phyloP scores from a whole-genome alignment of 768 basidiomycete genomes.

The Piloderma croceum region DNA sequence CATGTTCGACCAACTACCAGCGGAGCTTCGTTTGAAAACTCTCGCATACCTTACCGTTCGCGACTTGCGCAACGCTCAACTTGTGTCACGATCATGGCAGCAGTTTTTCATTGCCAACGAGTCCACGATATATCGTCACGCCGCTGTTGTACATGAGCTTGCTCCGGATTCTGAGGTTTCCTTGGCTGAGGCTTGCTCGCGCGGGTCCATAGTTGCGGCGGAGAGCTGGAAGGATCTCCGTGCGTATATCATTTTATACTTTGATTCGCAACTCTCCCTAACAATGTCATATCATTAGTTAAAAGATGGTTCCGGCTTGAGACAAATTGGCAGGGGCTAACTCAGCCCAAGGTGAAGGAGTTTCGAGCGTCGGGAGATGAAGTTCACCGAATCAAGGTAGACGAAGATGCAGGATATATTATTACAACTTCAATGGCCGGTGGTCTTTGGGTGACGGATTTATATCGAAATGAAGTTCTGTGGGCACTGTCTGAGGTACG shows the following conservation, averaged over 20 bases:
- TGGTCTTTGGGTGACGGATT: slow-evolving; percentile 54
- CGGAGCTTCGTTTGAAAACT: slow-evolving; percentile 50
- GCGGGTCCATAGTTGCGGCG: slow-evolving; percentile 33
- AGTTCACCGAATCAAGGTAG: slow-evolving; percentile 78
- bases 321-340: slow-evolving; percentile 51
- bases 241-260: slow-evolving; percentile 28
- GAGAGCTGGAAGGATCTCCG: slow-evolving; percentile 57
- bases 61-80: slow-evolving; percentile 31
- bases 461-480: slow-evolving; percentile 42
- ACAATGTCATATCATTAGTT: slow-evolving; percentile 31
- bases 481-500: slow-evolving; percentile 62
- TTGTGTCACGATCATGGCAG: slow-evolving; percentile 43
- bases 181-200: slow-evolving; percentile 33
- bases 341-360: slow-evolving; percentile 29
- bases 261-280: slow-evolving; percentile 1
- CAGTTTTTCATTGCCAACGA: slow-evolving; percentile 44
- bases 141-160: slow-evolving; percentile 48
- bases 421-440: slow-evolving; percentile 53
- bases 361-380: slow-evolving; percentile 18
- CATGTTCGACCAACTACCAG: too few relatives aligned
- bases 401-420: slow-evolving; percentile 53
- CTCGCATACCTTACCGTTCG: slow-evolving; percentile 46
- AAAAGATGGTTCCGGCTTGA: slow-evolving; percentile 38
- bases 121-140: slow-evolving; percentile 49
- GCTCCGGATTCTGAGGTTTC: slow-evolving; percentile 22